Evolutionary conservation across 208 protist genomes (phyloP), one percentile per base, ranked within the genome.

Genomic region (Blastocrithidia nonstop): DNA sequence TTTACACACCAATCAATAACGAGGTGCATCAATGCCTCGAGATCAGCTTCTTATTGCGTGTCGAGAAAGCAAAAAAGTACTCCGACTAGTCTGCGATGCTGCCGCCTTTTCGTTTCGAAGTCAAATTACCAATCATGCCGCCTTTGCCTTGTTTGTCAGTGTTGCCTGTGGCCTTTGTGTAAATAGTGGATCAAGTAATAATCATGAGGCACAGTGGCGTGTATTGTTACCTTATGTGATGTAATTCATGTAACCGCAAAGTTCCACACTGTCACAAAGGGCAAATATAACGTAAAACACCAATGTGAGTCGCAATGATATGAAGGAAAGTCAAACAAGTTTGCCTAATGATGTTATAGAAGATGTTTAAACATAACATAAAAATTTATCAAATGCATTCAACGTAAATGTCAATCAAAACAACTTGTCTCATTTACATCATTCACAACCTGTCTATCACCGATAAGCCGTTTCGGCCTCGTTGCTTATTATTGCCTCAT

Each of bases 61-160:
- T 29, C 71, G 55, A 6, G 70, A 80, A 47, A 91, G 77, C 56
- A 64, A 77, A 17, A 71, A 80, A 49, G 82, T 55, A 6, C 48
- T 83, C 13, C 68, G 70, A n/a, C 50, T 80, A 1, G 68, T 91
- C 27, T 82, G 77, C 48, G 43, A 69, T 36, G 71, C 61, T 1
- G 60, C 74, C 35, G 56, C 71, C 3, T 63, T 67, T 27, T 46
- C 74, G 5, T 58, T 71, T 13, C 71, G 70, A 5, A 51, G 69
- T 41, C 51, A 50, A 8, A 59, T 91, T 2, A 61, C 61, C 15
- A 57, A 88, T 48, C 59, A 65, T 45, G 82, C 82, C 17, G 76
- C 82, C 20, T 75, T 80, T 38, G 82, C 82, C 2, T 67, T 91
- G 39, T 91, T 83, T 38, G 61, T 72, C n/a, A 61, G 63, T 27